A percentile compares a stretch with the other conserved stretches of the same genome.
Conservation (phyloP, 257 asterid genomes). For the Solanum etuberosum region DNA sequence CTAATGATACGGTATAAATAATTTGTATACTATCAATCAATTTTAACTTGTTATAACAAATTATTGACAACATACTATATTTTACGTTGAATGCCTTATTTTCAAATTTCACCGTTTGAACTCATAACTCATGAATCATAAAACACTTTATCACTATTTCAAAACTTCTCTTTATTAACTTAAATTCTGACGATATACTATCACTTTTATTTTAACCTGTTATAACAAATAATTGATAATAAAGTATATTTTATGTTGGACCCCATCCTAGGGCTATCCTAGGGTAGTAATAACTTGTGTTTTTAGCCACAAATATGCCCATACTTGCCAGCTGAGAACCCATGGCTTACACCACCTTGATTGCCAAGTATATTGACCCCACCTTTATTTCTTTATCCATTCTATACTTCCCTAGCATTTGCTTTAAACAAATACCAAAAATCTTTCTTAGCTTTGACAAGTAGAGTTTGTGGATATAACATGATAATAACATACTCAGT, state of each 20-base stretch:
- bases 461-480: not conserved
- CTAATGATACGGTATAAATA: fast-evolving
- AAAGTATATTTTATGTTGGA: not conserved
- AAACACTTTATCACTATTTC: not conserved
- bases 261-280: not conserved
- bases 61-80: not conserved
- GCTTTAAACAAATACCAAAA: not conserved
- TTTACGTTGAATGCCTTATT: not conserved
- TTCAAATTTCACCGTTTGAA: not conserved
- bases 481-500: not conserved
- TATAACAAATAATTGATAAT: not conserved
- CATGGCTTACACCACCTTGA: conserved; percentile 18
- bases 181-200: not conserved
- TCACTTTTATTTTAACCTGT: not conserved
- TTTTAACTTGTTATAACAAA: not conserved
- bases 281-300: conserved; percentile 4
- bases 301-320: conserved; percentile 22
- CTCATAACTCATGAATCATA: not conserved
- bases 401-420: not conserved
- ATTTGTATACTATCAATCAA: not conserved
- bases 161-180: not conserved
- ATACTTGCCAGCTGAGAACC: conserved; percentile 31
- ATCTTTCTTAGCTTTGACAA: not conserved
- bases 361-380: conserved; percentile 5
- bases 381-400: not conserved